These are phyloP conservation scores for Camellia oleifera DNA, from an alignment of 179 eudicot species.

Conservation along the genomic window DNA sequence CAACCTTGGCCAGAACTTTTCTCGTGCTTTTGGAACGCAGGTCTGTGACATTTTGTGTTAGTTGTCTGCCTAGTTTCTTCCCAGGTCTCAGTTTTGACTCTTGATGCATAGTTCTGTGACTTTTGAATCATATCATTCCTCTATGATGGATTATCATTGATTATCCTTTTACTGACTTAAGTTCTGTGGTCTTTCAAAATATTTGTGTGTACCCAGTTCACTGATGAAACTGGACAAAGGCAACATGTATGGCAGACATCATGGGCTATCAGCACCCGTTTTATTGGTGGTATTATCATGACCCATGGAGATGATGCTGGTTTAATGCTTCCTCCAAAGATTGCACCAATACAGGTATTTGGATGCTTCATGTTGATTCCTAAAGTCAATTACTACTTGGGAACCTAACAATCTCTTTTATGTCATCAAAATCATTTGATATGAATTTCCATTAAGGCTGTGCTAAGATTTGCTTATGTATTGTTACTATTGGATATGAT, in stretches of 20 bases:
- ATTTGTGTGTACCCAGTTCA: conserved; percentile 52
- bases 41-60: conserved; percentile 21
- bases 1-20: conserved; percentile 96
- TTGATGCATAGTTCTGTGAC: too few species aligned
- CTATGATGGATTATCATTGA: not conserved
- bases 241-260: conserved; percentile 99
- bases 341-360: conserved; percentile 90
- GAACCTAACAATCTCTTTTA: not conserved
- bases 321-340: conserved; percentile 88
- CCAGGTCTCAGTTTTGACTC: too few species aligned
- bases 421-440: not conserved
- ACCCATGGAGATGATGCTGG: conserved; percentile 99
- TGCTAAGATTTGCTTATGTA: not conserved
- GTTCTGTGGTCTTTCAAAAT: not conserved
- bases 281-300: conserved; percentile 86
- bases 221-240: conserved; percentile 87
- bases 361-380: conserved; percentile 14
- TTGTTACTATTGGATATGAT: not conserved
- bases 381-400: not conserved
- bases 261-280: conserved; percentile 95
- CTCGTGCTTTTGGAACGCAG: conserved; percentile 97
- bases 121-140: not conserved
- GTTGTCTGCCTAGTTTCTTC: too few species aligned
- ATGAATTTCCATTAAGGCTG: not conserved
- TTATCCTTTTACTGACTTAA: not conserved